Evolutionary conservation across 495 filamentous ascomycete species (phyloP).

Genomic region (Aspergillus campestris): DNA sequence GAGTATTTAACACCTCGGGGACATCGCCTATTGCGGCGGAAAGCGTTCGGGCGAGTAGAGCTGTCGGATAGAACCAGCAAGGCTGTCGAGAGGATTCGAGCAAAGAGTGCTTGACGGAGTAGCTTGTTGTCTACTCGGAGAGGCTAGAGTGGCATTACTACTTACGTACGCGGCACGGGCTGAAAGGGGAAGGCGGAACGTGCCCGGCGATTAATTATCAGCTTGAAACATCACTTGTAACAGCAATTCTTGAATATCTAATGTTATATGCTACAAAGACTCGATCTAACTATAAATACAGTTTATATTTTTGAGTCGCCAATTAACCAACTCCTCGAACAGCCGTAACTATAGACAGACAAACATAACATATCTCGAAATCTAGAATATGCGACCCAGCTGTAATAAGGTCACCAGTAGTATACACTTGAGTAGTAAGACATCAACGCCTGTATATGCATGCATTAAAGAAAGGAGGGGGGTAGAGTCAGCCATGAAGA

Average conservation of each 20-base stretch:
- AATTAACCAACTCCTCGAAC: too few relatives aligned
- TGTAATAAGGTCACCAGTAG: too few relatives aligned
- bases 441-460: slow-evolving; percentile 15
- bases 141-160: slow-evolving; percentile 42
- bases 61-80: background rate
- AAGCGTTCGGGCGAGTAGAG: background rate
- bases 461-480: background rate
- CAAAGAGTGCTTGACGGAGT: slow-evolving; percentile 1
- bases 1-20: slow-evolving; percentile 5
- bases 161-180: slow-evolving; percentile 23
- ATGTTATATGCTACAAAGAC: background rate
- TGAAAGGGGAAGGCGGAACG: slow-evolving; percentile 17
- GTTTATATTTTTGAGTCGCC: too few relatives aligned
- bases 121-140: slow-evolving; percentile 10
- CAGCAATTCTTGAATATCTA: too few relatives aligned
- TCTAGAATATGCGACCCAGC: too few relatives aligned
- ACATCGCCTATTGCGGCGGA: slow-evolving; percentile 10
- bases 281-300: too few relatives aligned
- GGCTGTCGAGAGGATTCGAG: background rate
- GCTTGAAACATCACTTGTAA: background rate
- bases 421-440: background rate
- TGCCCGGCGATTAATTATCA: background rate
- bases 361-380: too few relatives aligned
- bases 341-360: too few relatives aligned
- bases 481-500: background rate